Percentiles rank a stretch among this genome's conserved stretches.
Evolutionary conservation across 23 red algal species (phyloP).

Genomic region (Agarophyton chilense): DNA sequence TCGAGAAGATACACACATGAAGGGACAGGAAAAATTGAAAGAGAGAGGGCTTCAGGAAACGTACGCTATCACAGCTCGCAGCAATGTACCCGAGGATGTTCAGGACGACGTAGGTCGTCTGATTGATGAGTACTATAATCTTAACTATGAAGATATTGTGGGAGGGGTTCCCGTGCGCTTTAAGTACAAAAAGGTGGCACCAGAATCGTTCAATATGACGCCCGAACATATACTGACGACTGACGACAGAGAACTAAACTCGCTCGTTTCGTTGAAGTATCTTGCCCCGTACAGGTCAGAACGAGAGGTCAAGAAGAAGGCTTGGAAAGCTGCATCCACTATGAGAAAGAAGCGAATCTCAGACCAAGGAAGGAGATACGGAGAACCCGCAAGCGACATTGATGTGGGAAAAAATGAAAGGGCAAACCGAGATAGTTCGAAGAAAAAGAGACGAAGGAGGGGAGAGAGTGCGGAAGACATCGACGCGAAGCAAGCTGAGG

Average conservation of each 20-base stretch:
- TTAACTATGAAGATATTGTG: conserved; percentile 92
- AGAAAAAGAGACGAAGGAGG: neutral
- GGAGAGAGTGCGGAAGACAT: neutral
- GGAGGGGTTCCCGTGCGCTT: conserved; percentile 73
- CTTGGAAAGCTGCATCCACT: conserved; percentile 19
- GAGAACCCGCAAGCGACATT: neutral
- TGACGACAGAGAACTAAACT: conserved; percentile 94
- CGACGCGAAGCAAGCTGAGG: neutral
- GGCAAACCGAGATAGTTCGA: neutral
- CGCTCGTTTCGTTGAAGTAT: conserved; percentile 80
- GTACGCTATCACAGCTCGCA: neutral
- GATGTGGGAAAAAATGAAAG: neutral
- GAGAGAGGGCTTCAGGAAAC: neutral
- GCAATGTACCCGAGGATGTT: conserved; percentile 34
- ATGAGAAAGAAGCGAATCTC: neutral
- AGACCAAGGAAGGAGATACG: neutral
- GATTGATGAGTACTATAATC: conserved; percentile 91
- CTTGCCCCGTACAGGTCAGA: conserved; percentile 75
- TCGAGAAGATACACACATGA: conserved; percentile 51
- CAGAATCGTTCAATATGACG: conserved; percentile 80
- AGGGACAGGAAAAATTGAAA: neutral
- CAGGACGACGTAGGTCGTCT: conserved; percentile 64
- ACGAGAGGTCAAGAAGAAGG: conserved; percentile 50
- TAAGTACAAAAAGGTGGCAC: conserved; percentile 87
- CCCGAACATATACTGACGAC: conserved; percentile 77